phyloP scores from a whole-genome alignment of 805 yeast genomes.

The Sugiyamaella floridensis region DNA sequence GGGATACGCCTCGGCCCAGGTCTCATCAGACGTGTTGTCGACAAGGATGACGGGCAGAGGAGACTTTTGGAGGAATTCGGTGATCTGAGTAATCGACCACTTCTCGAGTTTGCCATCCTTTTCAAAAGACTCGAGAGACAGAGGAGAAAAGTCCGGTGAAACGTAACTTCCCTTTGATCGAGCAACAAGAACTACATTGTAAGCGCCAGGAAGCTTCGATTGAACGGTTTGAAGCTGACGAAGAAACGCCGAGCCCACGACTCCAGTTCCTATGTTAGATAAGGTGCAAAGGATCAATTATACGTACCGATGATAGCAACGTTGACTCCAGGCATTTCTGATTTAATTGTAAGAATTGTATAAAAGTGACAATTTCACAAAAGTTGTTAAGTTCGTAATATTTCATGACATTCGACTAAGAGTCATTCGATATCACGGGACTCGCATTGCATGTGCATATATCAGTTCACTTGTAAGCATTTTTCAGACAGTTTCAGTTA shows the following conservation, averaged over 20 bases:
- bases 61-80: constrained; percentile 57
- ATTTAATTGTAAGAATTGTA: too few species aligned
- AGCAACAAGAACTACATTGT: constrained; percentile 76
- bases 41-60: constrained; percentile 73
- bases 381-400: too few species aligned
- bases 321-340: constrained; percentile 38
- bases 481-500: not conserved
- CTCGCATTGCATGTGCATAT: not conserved
- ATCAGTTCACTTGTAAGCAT: not conserved
- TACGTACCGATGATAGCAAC: constrained; percentile 59
- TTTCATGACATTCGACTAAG: not conserved
- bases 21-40: constrained; percentile 87
- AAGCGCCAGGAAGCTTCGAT: constrained; percentile 43
- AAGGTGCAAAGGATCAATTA: not conserved
- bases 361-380: not conserved
- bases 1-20: constrained; percentile 73
- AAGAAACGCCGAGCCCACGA: constrained; percentile 88
- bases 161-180: constrained; percentile 64
- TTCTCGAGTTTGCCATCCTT: constrained; percentile 14
- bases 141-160: constrained; percentile 62
- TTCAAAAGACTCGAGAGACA: constrained; percentile 41
- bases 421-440: not conserved
- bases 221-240: constrained; percentile 64
- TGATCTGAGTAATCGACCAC: constrained; percentile 57
- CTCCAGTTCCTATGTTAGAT: constrained; percentile 62